A percentile compares a stretch with the other conserved stretches of the same genome.
These are phyloP conservation scores for Infundibulicybe gibba DNA, from an alignment of 768 basidiomycete genomes.

Conservation along the genomic window DNA sequence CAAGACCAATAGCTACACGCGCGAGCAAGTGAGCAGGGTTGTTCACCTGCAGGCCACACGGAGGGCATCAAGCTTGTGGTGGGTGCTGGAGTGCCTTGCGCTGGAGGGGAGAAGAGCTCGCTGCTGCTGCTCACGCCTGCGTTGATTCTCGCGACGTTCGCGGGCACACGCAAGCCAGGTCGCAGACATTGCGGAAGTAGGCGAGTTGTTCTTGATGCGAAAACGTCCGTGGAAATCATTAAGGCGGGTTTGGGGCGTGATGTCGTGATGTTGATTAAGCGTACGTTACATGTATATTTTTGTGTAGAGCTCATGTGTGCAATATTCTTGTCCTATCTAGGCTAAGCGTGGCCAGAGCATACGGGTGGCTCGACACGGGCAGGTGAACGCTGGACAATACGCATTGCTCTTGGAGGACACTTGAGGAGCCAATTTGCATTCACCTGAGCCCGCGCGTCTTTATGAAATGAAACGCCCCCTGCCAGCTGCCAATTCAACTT, in stretches of 20 bases:
- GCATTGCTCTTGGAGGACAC: too few species aligned
- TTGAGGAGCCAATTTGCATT: too few species aligned
- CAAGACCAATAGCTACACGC: slow-evolving; percentile 79
- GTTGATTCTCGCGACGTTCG: slow-evolving; percentile 76
- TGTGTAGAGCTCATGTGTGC: too few species aligned
- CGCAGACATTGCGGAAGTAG: slow-evolving; percentile 93
- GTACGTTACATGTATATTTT: too few species aligned
- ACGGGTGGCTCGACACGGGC: too few species aligned
- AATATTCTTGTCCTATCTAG: too few species aligned
- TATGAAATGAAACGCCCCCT: too few species aligned
- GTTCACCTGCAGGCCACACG: slow-evolving; percentile 82
- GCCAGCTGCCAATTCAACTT: too few species aligned
- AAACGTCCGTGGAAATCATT: slow-evolving; percentile 64
- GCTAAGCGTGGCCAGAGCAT: too few species aligned
- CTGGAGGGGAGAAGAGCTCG: slow-evolving; percentile 76
- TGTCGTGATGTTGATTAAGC: too few species aligned
- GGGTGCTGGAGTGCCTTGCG: slow-evolving; percentile 79
- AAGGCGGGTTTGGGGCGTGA: slow-evolving; percentile 30
- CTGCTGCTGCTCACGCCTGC: slow-evolving; percentile 90
- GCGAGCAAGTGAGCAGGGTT: slow-evolving; percentile 83
- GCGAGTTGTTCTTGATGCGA: slow-evolving; percentile 94
- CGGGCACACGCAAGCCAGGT: slow-evolving; percentile 79
- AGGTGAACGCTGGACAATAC: too few species aligned
- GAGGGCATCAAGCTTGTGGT: slow-evolving; percentile 78
- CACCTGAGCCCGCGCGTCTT: too few species aligned